Evolutionary conservation across 371 early-diverging fungal species (phyloP).

Genomic region (Mortierella sp.): DNA sequence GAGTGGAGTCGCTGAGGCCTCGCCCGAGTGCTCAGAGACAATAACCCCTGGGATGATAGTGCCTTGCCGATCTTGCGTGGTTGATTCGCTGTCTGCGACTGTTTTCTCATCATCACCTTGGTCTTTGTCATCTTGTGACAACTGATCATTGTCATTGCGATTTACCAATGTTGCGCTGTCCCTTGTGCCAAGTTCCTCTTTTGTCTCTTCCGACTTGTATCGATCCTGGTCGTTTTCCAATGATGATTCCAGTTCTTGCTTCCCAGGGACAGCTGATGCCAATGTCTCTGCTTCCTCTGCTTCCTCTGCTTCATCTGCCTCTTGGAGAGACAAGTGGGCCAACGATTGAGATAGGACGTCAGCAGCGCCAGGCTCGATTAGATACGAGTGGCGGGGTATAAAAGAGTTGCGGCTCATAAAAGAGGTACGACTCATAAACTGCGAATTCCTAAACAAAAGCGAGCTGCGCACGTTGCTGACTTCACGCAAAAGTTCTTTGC

Average conservation of each 20-base stretch:
- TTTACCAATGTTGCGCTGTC: background rate
- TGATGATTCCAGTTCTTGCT: slow-evolving; percentile 14
- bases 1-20: background rate
- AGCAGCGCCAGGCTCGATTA: slow-evolving; percentile 49
- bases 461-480: slow-evolving; percentile 54
- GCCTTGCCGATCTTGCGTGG: slow-evolving; percentile 4
- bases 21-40: slow-evolving; percentile 38
- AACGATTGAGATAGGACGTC: slow-evolving; percentile 46
- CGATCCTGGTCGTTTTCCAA: background rate
- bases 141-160: background rate
- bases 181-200: background rate
- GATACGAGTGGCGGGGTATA: slow-evolving; percentile 49
- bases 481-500: slow-evolving; percentile 50
- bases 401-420: slow-evolving; percentile 37
- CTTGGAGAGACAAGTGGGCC: slow-evolving; percentile 56
- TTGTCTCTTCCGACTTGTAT: background rate
- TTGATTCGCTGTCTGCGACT: slow-evolving; percentile 1
- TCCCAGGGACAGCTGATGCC: background rate
- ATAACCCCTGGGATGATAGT: slow-evolving; percentile 38
- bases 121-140: slow-evolving; percentile 16
- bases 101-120: slow-evolving; percentile 15
- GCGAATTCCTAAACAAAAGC: slow-evolving; percentile 40
- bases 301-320: slow-evolving; percentile 59
- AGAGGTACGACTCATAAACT: slow-evolving; percentile 35
- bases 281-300: slow-evolving; percentile 25